These are phyloP conservation scores for Polytolypa hystricis DNA, from an alignment of 2,329 filamentous ascomycete species.

Conservation along the genomic window DNA sequence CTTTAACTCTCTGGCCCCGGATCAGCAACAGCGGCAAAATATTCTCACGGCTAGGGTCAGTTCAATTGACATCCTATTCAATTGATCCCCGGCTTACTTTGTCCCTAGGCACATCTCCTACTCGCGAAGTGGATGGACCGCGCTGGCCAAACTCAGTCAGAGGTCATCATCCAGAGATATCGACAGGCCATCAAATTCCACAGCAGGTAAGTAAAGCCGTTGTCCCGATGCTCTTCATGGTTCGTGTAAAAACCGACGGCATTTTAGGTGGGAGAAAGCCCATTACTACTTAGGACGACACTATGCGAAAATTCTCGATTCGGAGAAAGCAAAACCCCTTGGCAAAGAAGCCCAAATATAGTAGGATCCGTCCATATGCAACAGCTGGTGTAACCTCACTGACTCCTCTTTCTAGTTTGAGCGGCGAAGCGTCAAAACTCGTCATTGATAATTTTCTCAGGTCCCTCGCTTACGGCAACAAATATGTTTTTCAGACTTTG, in stretches of 20 bases:
- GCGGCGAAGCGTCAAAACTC: conserved; percentile 73
- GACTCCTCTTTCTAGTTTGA: conserved; percentile 40
- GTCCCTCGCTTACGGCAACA: conserved; percentile 77
- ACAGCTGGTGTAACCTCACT: conserved; percentile 5
- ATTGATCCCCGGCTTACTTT: conserved; percentile 7
- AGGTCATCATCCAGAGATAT: conserved; percentile 69
- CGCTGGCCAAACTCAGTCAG: conserved; percentile 83
- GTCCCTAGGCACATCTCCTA: conserved; percentile 60
- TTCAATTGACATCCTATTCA: neutral
- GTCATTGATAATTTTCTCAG: conserved; percentile 90
- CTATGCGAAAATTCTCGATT: conserved; percentile 91
- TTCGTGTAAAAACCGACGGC: conserved; percentile 7
- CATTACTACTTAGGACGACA: conserved; percentile 95
- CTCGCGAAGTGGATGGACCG: conserved; percentile 94
- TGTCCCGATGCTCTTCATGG: neutral
- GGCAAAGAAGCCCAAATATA: conserved; percentile 68
- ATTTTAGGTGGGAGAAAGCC: conserved; percentile 81
- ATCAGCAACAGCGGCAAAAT: conserved; percentile 40
- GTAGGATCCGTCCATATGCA: conserved; percentile 17
- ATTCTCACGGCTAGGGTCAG: conserved; percentile 35
- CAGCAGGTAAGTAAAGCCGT: conserved; percentile 19
- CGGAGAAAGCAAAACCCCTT: conserved; percentile 65
- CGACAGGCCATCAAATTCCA: conserved; percentile 53
- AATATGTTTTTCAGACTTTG: conserved; percentile 90
- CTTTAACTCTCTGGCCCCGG: conserved; percentile 27